phyloP scores from a whole-genome alignment of 2,329 filamentous ascomycete genomes.

The Scedosporium dehoogii region DNA sequence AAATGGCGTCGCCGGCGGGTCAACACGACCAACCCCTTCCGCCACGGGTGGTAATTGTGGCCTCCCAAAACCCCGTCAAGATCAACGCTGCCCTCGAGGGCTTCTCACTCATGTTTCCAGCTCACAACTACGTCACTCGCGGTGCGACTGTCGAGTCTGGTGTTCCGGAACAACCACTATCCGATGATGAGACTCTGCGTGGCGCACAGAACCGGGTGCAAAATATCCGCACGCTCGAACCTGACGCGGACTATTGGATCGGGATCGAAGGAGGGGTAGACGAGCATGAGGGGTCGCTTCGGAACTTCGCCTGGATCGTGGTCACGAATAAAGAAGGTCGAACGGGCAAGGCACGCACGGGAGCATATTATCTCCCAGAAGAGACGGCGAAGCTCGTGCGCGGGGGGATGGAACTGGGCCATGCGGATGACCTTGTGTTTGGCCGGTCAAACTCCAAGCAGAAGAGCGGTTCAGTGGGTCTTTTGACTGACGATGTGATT shows the following conservation, averaged over 20 bases:
- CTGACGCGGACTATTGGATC: slow-evolving; percentile 27
- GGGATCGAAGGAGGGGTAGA: slow-evolving; percentile 32
- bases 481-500: slow-evolving; percentile 27
- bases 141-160: slow-evolving; percentile 25
- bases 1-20: too few relatives aligned
- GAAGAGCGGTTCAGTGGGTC: slow-evolving; percentile 26
- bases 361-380: slow-evolving; percentile 25
- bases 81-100: slow-evolving; percentile 24
- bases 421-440: slow-evolving; percentile 28
- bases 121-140: slow-evolving; percentile 14
- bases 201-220: slow-evolving; percentile 27
- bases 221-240: slow-evolving; percentile 19
- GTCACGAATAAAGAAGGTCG: slow-evolving; percentile 18
- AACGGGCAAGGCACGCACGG: slow-evolving; percentile 26
- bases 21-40: too few relatives aligned
- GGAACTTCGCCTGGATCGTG: slow-evolving; percentile 31
- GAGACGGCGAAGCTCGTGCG: slow-evolving; percentile 25
- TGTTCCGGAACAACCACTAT: slow-evolving; percentile 28
- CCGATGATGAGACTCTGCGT: slow-evolving; percentile 25
- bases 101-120: slow-evolving; percentile 25
- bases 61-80: slow-evolving; percentile 30
- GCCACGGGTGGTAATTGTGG: slow-evolving; percentile 18
- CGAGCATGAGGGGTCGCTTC: slow-evolving; percentile 15
- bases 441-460: slow-evolving; percentile 27
- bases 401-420: slow-evolving; percentile 27